A percentile compares a stretch with the other conserved stretches of the same genome.
These are phyloP conservation scores for Fusarium sp. DNA, from an alignment of 2,329 filamentous ascomycete species.

Conservation along the genomic window DNA sequence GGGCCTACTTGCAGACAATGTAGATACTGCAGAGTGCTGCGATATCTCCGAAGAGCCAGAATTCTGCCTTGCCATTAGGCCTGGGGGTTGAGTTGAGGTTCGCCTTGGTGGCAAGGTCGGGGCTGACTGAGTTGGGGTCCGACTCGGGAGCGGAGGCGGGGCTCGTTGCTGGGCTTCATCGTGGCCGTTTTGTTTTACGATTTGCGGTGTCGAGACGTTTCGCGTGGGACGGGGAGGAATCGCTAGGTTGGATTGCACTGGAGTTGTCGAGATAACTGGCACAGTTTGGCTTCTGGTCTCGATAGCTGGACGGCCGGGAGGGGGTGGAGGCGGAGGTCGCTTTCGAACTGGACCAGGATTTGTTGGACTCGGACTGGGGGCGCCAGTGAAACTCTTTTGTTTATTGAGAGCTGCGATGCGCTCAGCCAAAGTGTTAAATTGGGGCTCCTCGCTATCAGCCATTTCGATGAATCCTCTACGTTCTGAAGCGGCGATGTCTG, in stretches of 20 bases:
- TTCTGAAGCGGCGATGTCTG: neutral
- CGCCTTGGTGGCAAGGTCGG: constrained; percentile 63
- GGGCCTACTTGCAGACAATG: constrained; percentile 57
- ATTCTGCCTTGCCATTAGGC: constrained; percentile 56
- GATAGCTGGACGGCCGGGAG: constrained; percentile 54
- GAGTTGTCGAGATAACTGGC: constrained; percentile 48
- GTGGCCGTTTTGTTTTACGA: constrained; percentile 15
- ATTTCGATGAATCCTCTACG: constrained; percentile 50
- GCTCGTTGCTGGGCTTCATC: constrained; percentile 32
- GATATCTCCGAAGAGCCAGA: constrained; percentile 68
- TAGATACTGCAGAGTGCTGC: constrained; percentile 62
- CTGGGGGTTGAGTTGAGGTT: constrained; percentile 54
- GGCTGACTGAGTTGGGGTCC: constrained; percentile 47
- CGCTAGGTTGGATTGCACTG: constrained; percentile 24
- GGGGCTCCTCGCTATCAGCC: constrained; percentile 69
- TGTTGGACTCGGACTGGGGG: constrained; percentile 51
- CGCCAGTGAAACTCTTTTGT: constrained; percentile 65
- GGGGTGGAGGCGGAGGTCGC: constrained; percentile 49
- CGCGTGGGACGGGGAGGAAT: constrained; percentile 37
- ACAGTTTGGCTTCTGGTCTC: constrained; percentile 50
- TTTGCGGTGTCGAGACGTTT: constrained; percentile 20
- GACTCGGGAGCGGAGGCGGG: constrained; percentile 51
- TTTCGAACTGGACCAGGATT: constrained; percentile 56
- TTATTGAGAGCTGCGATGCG: constrained; percentile 71
- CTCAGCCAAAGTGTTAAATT: constrained; percentile 68